Conservation (phyloP, 164 flowering plant genomes). For the Buxus sempervirens region DNA sequence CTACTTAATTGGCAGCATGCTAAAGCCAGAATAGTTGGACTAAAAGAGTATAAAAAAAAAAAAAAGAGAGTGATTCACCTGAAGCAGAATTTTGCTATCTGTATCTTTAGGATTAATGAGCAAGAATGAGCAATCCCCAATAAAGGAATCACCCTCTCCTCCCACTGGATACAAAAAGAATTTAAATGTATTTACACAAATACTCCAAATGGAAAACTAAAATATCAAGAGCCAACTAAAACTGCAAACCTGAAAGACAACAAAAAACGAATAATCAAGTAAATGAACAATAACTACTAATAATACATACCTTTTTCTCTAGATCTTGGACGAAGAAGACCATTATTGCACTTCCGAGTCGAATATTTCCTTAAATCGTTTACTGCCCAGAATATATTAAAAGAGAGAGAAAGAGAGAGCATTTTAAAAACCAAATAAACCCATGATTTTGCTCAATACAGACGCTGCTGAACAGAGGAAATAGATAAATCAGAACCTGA, state of each 20-base stretch:
- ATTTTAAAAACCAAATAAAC: no score
- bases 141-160: conserved; percentile 14
- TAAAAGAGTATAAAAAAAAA: not conserved
- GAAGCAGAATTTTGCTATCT: conserved; percentile 40
- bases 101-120: conserved; percentile 54
- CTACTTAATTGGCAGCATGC: no score
- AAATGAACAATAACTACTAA: not conserved
- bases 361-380: conserved; percentile 9
- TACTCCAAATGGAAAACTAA: not conserved
- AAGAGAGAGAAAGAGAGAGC: not conserved
- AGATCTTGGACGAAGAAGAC: not conserved
- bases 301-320: conserved; percentile 12
- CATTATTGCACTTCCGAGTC: conserved; percentile 19
- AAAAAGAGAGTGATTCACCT: conserved; percentile 31
- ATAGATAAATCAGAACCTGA: conserved; percentile 33
- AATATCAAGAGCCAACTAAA: not conserved
- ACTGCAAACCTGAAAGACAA: not conserved
- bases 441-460: no score
- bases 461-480: not conserved
- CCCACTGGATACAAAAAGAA: conserved; percentile 1
- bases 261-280: not conserved
- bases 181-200: not conserved
- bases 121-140: conserved; percentile 24
- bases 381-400: not conserved
- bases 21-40: no score